Percentiles rank a stretch among this genome's conserved stretches.
Evolutionary conservation across 208 protist species (phyloP).

Genomic region (Angomonas ambiguus): DNA sequence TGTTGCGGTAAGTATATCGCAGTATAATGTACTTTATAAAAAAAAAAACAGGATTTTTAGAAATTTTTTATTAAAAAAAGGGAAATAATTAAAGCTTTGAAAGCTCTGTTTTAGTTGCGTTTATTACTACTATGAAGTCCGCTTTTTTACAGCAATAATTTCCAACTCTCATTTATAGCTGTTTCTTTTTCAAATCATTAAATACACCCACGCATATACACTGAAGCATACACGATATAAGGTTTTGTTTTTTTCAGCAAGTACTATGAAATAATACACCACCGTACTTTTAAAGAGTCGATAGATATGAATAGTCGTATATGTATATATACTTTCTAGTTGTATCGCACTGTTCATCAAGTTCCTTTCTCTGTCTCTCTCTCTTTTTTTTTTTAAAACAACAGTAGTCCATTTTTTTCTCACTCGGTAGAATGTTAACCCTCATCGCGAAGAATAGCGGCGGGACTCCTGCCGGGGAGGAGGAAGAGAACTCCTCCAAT

Average conservation of each 20-base stretch:
- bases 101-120: slow-evolving; percentile 9
- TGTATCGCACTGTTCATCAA: no score
- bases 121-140: background rate
- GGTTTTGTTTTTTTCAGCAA: no score
- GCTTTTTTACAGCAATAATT: background rate
- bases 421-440: no score
- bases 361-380: no score
- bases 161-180: slow-evolving; percentile 11
- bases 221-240: background rate
- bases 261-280: background rate
- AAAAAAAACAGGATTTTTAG: slow-evolving; percentile 13
- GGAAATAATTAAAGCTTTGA: background rate
- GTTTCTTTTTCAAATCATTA: slow-evolving; percentile 2
- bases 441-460: no score
- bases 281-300: no score
- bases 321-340: no score
- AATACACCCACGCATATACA: no score
- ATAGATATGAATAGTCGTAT: no score
- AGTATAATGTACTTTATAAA: background rate
- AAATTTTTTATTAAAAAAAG: slow-evolving; percentile 2
- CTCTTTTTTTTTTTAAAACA: background rate
- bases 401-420: no score
- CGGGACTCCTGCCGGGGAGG: no score
- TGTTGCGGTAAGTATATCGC: no score
- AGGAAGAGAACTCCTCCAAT: slow-evolving; percentile 11